These are phyloP conservation scores for Colletotrichum liriopes DNA, from an alignment of 2,329 filamentous ascomycete genomes.

Conservation along the genomic window DNA sequence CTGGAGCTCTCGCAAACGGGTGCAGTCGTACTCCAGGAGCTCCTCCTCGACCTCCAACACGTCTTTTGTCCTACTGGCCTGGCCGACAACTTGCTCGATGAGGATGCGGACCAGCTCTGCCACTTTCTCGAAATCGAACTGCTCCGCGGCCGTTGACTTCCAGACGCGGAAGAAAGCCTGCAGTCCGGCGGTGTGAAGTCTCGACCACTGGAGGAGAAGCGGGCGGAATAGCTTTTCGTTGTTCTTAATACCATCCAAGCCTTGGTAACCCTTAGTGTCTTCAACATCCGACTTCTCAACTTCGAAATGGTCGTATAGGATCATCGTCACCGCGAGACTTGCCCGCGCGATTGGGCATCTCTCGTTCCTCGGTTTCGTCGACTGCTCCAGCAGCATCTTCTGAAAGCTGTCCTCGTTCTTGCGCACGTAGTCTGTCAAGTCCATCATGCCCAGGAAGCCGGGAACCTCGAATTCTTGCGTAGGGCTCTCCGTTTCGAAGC, in stretches of 20 bases:
- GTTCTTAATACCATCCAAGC: slow-evolving; percentile 81
- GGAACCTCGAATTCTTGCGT: slow-evolving; percentile 87
- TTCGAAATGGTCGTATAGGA: slow-evolving; percentile 96
- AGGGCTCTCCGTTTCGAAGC: slow-evolving; percentile 92
- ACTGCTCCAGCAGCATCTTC: slow-evolving; percentile 92
- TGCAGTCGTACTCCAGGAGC: slow-evolving; percentile 85
- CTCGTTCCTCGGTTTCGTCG: slow-evolving; percentile 77
- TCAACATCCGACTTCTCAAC: slow-evolving; percentile 88
- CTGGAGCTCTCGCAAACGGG: slow-evolving; percentile 85
- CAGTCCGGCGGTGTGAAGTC: slow-evolving; percentile 87
- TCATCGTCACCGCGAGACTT: slow-evolving; percentile 87
- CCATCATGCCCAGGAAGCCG: slow-evolving; percentile 97
- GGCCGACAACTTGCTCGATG: slow-evolving; percentile 89
- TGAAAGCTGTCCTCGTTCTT: slow-evolving; percentile 95
- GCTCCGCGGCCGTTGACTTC: slow-evolving; percentile 88
- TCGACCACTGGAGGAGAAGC: slow-evolving; percentile 91
- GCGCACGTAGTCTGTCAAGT: slow-evolving; percentile 92
- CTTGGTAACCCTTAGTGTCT: slow-evolving; percentile 82
- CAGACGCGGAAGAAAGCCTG: slow-evolving; percentile 93
- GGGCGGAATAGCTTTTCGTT: slow-evolving; percentile 91
- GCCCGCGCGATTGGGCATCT: slow-evolving; percentile 91
- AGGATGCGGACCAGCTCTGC: slow-evolving; percentile 92
- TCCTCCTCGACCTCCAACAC: slow-evolving; percentile 92
- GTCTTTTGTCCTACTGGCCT: slow-evolving; percentile 85
- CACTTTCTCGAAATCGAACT: slow-evolving; percentile 94